Conservation (phyloP, 192 early-diverging fungal genomes). For the Jimgerdemannia lactiflua region DNA sequence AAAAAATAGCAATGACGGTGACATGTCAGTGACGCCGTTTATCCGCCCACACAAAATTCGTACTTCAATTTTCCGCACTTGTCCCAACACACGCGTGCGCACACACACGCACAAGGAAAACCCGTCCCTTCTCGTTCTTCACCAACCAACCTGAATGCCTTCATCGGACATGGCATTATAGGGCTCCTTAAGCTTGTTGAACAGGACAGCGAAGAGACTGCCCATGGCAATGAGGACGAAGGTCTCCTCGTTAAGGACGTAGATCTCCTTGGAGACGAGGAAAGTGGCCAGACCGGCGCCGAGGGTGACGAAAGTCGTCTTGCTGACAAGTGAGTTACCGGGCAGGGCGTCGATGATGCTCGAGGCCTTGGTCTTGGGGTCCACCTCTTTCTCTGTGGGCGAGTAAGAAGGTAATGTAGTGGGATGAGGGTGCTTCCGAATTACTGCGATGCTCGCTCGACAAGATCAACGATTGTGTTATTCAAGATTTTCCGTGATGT, state of each 20-base stretch:
- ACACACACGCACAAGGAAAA: background rate
- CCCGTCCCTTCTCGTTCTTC: too few relatives aligned
- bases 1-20: too few relatives aligned
- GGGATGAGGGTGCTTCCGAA: background rate
- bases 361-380: constrained; percentile 83
- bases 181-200: constrained; percentile 78
- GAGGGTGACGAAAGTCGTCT: constrained; percentile 85
- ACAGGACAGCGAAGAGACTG: constrained; percentile 76
- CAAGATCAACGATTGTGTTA: background rate
- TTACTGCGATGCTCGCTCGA: background rate
- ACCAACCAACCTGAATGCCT: constrained; percentile 33
- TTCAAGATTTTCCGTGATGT: background rate
- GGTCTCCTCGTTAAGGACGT: constrained; percentile 93
- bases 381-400: constrained; percentile 37
- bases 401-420: background rate
- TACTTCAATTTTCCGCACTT: background rate
- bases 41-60: background rate
- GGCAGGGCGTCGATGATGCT: constrained; percentile 93
- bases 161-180: constrained; percentile 75
- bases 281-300: constrained; percentile 82
- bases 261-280: constrained; percentile 97
- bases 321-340: constrained; percentile 82
- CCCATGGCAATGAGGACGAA: constrained; percentile 79
- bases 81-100: too few relatives aligned
- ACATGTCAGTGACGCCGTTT: background rate